Evolutionary conservation across 2,329 filamentous ascomycete genomes (phyloP).

Genomic region (Stachybotrys echinatus): DNA sequence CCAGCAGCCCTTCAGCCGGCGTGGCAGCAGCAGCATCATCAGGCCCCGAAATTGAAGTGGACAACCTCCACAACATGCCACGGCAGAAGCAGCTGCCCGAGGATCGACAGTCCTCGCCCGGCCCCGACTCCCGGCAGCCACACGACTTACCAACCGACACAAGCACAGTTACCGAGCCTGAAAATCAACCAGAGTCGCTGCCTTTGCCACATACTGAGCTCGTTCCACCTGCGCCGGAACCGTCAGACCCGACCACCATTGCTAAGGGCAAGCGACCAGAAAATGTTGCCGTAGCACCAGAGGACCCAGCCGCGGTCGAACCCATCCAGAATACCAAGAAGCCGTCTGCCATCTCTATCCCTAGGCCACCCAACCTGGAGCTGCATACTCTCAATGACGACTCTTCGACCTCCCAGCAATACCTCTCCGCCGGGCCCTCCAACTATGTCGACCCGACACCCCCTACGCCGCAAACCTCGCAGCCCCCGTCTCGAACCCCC

Average conservation of each 20-base stretch:
- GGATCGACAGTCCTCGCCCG: background rate
- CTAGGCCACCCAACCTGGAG: constrained; percentile 14
- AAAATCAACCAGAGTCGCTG: too few species aligned
- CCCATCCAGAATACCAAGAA: too few species aligned
- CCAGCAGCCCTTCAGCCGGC: constrained; percentile 10
- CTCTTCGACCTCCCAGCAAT: constrained; percentile 24
- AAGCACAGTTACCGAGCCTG: too few species aligned
- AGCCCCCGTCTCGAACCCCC: constrained; percentile 54
- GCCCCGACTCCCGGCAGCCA: background rate
- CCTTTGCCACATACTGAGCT: background rate
- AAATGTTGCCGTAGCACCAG: background rate
- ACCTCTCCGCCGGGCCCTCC: constrained; percentile 41
- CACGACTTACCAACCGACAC: too few species aligned
- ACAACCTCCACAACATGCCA: background rate
- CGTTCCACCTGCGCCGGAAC: background rate
- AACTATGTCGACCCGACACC: constrained; percentile 55
- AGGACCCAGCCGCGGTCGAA: too few species aligned
- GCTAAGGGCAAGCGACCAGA: background rate
- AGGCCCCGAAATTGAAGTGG: background rate
- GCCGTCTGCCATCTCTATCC: background rate
- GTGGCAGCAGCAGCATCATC: too few species aligned
- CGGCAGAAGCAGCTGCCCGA: constrained; percentile 1
- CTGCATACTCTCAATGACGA: constrained; percentile 27
- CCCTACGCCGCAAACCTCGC: constrained; percentile 48
- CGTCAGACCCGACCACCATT: background rate